Evolutionary conservation across 179 eudicot genomes (phyloP), one percentile per base, ranked within the genome.

Genomic region (Actinidia chinensis): DNA sequence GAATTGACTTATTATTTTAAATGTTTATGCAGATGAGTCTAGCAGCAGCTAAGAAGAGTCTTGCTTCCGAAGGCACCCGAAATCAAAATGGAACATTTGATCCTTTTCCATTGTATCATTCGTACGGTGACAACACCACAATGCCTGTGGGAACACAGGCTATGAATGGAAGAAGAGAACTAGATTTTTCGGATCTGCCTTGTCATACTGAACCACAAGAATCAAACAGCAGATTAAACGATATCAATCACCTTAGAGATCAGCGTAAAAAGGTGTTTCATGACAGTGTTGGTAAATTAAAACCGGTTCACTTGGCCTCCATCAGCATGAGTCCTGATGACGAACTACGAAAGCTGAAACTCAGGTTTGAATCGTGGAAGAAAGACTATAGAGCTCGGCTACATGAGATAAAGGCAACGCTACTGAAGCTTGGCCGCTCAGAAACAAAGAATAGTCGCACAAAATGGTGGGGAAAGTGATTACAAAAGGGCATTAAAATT

Each of bases 321-420:
- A 36, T 36, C 40, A 78, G 33, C 23, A 43, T 50, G 63, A 80
- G 79, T 68, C 86, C 89, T 17, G 85, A 78, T 18, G 85, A 76
- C 44, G 93, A 91, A 80, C 89, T 93, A 67, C 83, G 78, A 65
- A 90, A 88, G 77, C 84, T 95, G 80, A 91, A 88, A 74, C 40
- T 76, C 64, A 87, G 88, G 74, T 95, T 90, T 76, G 85, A 81
- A 79, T 81, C 81, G 8, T 95, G 98, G 98, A 90, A 90, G 83
- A 89, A 83, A 83, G 98, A 91, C n/a, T 95, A 89, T 79, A 93
- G 82, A 75, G 79, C 55, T 70, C 87, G 85, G 76, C 79, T 93
- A 60, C 83, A 83, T 25, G 92, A 90, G 86, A 83, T 93, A 18
- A 84, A 88, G 79, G 71, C 79, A 40, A 70, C 73, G 15, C 83